Evolutionary conservation across 1,284 basidiomycete genomes (phyloP), one percentile per base, ranked within the genome.

Genomic region (Pterulicium gracile): DNA sequence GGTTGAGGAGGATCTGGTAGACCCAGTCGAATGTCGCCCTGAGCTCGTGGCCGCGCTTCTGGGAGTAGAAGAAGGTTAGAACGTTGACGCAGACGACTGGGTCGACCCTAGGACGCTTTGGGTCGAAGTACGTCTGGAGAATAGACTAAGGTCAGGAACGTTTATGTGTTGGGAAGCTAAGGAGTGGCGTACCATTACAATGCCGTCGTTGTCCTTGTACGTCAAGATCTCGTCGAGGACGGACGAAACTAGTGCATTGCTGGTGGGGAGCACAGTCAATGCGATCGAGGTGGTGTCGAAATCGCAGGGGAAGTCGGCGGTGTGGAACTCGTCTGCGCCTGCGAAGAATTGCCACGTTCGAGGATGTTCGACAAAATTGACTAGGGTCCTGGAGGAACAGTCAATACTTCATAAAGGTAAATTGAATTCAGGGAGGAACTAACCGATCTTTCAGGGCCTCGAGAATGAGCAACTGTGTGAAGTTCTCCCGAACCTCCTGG

Each of bases 311-410:
- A 72, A 73, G 22, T 60, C 58, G 43, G 66, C 64, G 2, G 69
- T 67, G 15, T 69, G 70, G 24, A 72, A 55, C 42, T 63, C 53
- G 4, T 63, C 66, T 51, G 64, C 62, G 5, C 65, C 68, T 56
- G 66, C 65, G 56, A 77, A 77, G 57, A 79, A 77, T 48, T 77
- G 77, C 70, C 72, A 76, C 24, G 64, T 66, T 23, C 66, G 60
- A 21, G 69, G 58, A 39, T 69, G 63, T 15, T 72, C 61, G 2
- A 65, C 60, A 22, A 70, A 55, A 44, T 68, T 55, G n/a, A 72
- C 66, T 14, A 73, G 60, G 20, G 55, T 53, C 20, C 70, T 71
- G 49, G 22, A 27, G 13, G 24, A 35, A 44, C 18, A 12, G 7
- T 19, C 35, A 22, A 7, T n/a, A 32, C 10, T 10, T 32, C 27